phyloP scores from a whole-genome alignment of 805 yeast species.

The Candida michaelii region DNA sequence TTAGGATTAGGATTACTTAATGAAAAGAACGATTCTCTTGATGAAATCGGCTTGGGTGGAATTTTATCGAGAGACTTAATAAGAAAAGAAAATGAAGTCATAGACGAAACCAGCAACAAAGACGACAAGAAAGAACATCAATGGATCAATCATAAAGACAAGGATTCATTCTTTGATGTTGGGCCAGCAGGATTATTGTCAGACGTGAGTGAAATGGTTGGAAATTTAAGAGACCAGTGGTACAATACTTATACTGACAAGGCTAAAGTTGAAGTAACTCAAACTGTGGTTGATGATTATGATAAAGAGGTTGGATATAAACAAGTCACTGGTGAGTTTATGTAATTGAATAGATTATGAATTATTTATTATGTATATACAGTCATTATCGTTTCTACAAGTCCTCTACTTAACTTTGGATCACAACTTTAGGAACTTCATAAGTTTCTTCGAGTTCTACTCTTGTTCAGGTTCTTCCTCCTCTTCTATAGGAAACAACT shows the following conservation, averaged over 20 bases:
- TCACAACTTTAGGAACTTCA: background rate
- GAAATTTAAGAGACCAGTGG: constrained; percentile 42
- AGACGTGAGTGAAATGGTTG: constrained; percentile 60
- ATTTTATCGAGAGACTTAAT: constrained; percentile 38
- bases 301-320: constrained; percentile 8
- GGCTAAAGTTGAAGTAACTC: background rate
- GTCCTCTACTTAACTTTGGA: background rate
- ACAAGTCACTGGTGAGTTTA: constrained; percentile 15
- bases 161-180: constrained; percentile 45
- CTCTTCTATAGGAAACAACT: constrained; percentile 49
- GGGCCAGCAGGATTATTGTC: constrained; percentile 74
- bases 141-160: constrained; percentile 53
- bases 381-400: too few species aligned
- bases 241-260: constrained; percentile 9
- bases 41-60: constrained; percentile 25
- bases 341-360: constrained; percentile 1
- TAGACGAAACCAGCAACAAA: constrained; percentile 22
- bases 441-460: background rate
- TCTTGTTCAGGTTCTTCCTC: constrained; percentile 21
- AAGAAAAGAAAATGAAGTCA: constrained; percentile 32
- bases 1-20: constrained; percentile 7
- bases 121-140: constrained; percentile 25
- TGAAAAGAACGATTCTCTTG: constrained; percentile 22
- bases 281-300: constrained; percentile 1
- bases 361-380: background rate